Base-by-base conservation (phyloP, 2,329 filamentous ascomycete genomes). In the Herpotrichia juniperi region DNA sequence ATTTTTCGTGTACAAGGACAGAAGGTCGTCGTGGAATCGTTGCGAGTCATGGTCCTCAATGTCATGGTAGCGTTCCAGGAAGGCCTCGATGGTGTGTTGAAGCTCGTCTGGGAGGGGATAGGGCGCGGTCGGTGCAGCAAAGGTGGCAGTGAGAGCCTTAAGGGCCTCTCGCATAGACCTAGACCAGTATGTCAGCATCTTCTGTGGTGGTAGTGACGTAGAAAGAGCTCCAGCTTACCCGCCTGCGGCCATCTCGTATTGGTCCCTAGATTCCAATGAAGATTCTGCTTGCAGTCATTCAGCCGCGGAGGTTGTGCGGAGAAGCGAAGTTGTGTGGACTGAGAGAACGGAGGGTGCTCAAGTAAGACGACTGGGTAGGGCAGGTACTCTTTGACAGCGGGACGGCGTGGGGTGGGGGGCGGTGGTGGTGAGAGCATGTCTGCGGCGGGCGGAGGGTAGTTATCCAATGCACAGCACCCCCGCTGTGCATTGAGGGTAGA, bases 1-100 rank as follows among this genome's bases (percentile, higher is more conserved):
- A 58, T 84, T 79, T 64, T 83, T 86, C 51, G 87, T 80, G 75
- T 87, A 91, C 48, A 90, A 80, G 21, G 79, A 74, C 34, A 87
- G 76, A 7, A 94, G 80, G 62, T 92, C 89, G 34, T 91, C 88
- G 56, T 91, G 86, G 45, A 92, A 79, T 51, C 87, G 85, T 59
- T 90, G 87, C n/a, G 85, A 81, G 34, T 85, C 81, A 50, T 80
- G 75, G 46, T 91, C 88, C 63, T 93, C 89, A 57, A 84, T 82
- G 60, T 83, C 82, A 50, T 83, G 77, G 68, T 90, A 85, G 63
- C 85, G 87, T 40, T 86, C 82, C 44, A 91, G 79, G 73, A 91
- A 93, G 53, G 77, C 78, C 49, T 86, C 80, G 57, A 93, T 86
- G 46, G 84, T 78, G 34, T 81, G 75, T 59, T 80, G 72, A 46